phyloP scores from a whole-genome alignment of 768 basidiomycete species.

The Suillus bovinus region DNA sequence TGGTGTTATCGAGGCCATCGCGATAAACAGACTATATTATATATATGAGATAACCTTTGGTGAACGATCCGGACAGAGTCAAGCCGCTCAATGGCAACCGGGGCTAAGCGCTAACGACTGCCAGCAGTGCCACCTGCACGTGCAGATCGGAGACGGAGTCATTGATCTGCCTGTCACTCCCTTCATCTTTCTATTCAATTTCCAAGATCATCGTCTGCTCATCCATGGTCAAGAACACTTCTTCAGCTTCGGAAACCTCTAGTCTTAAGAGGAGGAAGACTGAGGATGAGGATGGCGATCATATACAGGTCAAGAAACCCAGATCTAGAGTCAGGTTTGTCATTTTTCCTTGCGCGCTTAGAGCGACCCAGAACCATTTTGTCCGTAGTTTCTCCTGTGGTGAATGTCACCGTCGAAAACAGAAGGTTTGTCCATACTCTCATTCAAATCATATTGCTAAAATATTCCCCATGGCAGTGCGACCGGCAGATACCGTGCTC shows the following conservation, averaged over 20 bases:
- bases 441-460: conserved; percentile 22
- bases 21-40: neutral
- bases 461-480: conserved; percentile 49
- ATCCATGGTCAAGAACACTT: conserved; percentile 31
- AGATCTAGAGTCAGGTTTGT: conserved; percentile 75
- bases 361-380: conserved; percentile 9
- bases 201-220: conserved; percentile 21
- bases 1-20: neutral
- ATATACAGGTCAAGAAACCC: conserved; percentile 56
- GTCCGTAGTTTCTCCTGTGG: conserved; percentile 73
- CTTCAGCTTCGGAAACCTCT: conserved; percentile 29
- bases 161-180: conserved; percentile 3
- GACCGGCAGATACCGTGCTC: conserved; percentile 85
- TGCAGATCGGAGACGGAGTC: conserved; percentile 21
- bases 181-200: conserved; percentile 32
- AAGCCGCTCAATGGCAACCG: neutral
- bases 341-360: conserved; percentile 8
- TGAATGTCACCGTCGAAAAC: conserved; percentile 87
- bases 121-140: conserved; percentile 19
- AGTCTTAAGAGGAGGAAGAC: conserved; percentile 61
- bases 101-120: neutral
- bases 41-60: neutral
- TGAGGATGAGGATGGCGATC: conserved; percentile 55
- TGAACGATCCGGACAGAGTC: neutral
- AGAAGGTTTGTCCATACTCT: conserved; percentile 55